These are phyloP conservation scores for Effrenium voratum DNA, from an alignment of 73 alveolate genomes.

Conservation along the genomic window DNA sequence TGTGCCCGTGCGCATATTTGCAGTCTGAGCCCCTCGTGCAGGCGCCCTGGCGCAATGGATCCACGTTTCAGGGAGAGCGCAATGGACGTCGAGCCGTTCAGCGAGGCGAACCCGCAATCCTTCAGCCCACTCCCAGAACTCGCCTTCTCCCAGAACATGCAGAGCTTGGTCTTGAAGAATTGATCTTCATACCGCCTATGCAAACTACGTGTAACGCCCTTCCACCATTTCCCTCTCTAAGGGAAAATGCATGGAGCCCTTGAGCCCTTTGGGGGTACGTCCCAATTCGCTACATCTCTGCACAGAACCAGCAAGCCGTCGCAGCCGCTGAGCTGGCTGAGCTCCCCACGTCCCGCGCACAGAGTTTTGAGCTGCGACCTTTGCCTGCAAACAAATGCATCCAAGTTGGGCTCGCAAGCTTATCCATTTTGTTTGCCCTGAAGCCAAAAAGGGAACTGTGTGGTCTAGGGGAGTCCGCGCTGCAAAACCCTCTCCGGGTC, in stretches of 20 bases:
- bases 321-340: background rate
- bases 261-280: too few species aligned
- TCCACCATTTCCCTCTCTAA: too few species aligned
- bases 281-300: too few species aligned
- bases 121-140: background rate
- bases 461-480: too few species aligned
- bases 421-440: too few species aligned
- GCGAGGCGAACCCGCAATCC: background rate
- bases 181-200: conserved; percentile 72
- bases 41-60: conserved; percentile 60
- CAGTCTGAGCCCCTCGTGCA: conserved; percentile 82
- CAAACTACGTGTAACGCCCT: too few species aligned
- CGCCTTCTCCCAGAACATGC: conserved; percentile 93
- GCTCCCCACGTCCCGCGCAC: conserved; percentile 39
- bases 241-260: too few species aligned
- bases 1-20: conserved; percentile 85
- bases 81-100: background rate
- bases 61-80: too few species aligned
- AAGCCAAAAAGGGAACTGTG: too few species aligned
- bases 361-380: conserved; percentile 32
- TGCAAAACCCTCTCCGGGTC: too few species aligned
- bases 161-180: conserved; percentile 87
- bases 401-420: too few species aligned
- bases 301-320: background rate
- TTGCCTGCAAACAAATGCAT: background rate